phyloP scores from a whole-genome alignment of 495 filamentous ascomycete genomes.

The Parmelia sp. region DNA sequence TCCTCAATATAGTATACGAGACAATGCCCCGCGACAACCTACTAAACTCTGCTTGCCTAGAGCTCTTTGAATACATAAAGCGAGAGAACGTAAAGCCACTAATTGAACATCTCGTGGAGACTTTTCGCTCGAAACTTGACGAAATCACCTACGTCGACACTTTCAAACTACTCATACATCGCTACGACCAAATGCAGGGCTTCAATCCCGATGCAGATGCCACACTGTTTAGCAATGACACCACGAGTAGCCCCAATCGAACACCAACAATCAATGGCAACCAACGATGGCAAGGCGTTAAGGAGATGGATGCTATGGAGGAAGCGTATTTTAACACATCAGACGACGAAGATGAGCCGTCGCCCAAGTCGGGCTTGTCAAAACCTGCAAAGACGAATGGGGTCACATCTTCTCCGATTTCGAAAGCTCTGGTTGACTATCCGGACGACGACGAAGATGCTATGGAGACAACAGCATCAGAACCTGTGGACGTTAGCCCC shows the following conservation, averaged over 20 bases:
- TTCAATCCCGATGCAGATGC: slow-evolving; percentile 55
- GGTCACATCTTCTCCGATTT: slow-evolving; percentile 30
- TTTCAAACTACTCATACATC: slow-evolving; percentile 65
- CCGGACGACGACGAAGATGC: slow-evolving; percentile 64
- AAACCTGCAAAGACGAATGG: slow-evolving; percentile 28
- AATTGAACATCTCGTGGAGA: slow-evolving; percentile 79
- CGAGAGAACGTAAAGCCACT: slow-evolving; percentile 76
- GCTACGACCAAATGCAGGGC: slow-evolving; percentile 77
- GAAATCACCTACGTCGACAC: slow-evolving; percentile 80
- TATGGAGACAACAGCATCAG: slow-evolving; percentile 40
- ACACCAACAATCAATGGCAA: slow-evolving; percentile 54
- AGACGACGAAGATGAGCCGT: slow-evolving; percentile 72
- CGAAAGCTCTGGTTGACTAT: slow-evolving; percentile 84
- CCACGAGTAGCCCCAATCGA: slow-evolving; percentile 43
- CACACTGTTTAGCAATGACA: slow-evolving; percentile 45
- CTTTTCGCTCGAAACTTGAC: slow-evolving; percentile 75
- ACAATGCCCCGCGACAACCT: slow-evolving; percentile 96
- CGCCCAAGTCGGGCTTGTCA: slow-evolving; percentile 28
- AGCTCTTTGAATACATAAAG: slow-evolving; percentile 89
- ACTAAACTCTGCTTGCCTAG: slow-evolving; percentile 90
- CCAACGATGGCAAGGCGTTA: slow-evolving; percentile 62
- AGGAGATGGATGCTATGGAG: slow-evolving; percentile 79
- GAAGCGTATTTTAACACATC: slow-evolving; percentile 93
- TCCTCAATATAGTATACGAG: slow-evolving; percentile 78
- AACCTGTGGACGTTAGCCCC: slow-evolving; percentile 19